Evolutionary conservation across 164 flowering plant species (phyloP).

Genomic region (Tinospora cordifolia): DNA sequence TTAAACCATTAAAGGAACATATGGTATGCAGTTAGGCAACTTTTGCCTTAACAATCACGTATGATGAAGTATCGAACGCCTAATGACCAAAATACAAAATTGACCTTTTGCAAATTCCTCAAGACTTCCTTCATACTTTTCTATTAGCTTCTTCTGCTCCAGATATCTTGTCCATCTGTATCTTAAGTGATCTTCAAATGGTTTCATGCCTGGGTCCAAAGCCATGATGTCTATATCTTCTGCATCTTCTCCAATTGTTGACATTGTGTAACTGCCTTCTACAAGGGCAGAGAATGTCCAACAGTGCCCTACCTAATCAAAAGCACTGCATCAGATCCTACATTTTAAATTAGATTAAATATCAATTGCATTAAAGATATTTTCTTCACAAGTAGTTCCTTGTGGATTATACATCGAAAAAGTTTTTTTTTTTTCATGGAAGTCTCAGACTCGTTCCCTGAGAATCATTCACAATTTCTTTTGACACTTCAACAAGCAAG

Average conservation of each 20-base stretch:
- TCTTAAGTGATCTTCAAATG: slow-evolving; percentile 66
- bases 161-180: slow-evolving; percentile 52
- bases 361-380: too few species aligned
- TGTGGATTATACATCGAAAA: not conserved
- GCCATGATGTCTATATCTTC: slow-evolving; percentile 46
- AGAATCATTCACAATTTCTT: not conserved
- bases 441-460: not conserved
- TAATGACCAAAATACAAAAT: slow-evolving; percentile 2
- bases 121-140: slow-evolving; percentile 71
- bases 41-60: not conserved
- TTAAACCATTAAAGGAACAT: not conserved
- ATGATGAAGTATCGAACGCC: not conserved
- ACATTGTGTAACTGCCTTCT: slow-evolving; percentile 35
- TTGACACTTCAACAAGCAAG: not conserved
- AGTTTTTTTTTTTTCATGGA: not conserved
- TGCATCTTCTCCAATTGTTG: slow-evolving; percentile 32
- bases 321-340: slow-evolving; percentile 7
- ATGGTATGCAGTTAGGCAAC: not conserved
- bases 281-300: slow-evolving; percentile 35
- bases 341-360: not conserved
- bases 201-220: slow-evolving; percentile 56
- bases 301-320: slow-evolving; percentile 29
- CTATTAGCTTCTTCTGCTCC: slow-evolving; percentile 60
- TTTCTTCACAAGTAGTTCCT: too few species aligned
- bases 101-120: slow-evolving; percentile 84